Conservation (phyloP, 225 moss, liverwort and hornwort species). For the Neckera pumila region DNA sequence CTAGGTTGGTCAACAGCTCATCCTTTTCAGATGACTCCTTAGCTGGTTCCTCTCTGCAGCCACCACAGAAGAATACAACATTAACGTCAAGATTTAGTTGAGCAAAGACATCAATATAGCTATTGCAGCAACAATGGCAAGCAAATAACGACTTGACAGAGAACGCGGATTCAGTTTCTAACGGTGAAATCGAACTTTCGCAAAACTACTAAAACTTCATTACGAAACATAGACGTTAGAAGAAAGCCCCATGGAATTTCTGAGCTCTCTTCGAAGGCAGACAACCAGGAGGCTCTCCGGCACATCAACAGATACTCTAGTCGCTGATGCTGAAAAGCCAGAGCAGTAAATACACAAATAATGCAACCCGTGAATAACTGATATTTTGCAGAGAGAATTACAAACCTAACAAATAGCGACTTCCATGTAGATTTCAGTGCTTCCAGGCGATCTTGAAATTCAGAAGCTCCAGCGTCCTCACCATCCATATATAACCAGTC, state of each 20-base stretch:
- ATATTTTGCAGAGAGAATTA: neutral
- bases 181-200: neutral
- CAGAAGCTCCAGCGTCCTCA: slow-evolving; percentile 61
- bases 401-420: slow-evolving; percentile 64
- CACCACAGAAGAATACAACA: neutral
- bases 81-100: neutral
- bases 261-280: neutral
- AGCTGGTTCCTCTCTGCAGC: slow-evolving; percentile 19
- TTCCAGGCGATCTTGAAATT: slow-evolving; percentile 61
- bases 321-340: neutral
- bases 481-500: slow-evolving; percentile 99
- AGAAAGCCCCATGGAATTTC: neutral
- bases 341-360: neutral
- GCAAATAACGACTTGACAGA: neutral
- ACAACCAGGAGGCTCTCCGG: neutral
- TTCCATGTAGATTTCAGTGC: slow-evolving; percentile 54
- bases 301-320: neutral
- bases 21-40: slow-evolving; percentile 8
- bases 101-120: neutral
- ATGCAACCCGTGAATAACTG: neutral
- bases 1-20: neutral
- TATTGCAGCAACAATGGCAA: neutral
- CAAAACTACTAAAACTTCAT: neutral
- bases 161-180: neutral
- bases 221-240: neutral